Conservation (phyloP, 1,139 yeast genomes). For the Diutina mesorugosa region DNA sequence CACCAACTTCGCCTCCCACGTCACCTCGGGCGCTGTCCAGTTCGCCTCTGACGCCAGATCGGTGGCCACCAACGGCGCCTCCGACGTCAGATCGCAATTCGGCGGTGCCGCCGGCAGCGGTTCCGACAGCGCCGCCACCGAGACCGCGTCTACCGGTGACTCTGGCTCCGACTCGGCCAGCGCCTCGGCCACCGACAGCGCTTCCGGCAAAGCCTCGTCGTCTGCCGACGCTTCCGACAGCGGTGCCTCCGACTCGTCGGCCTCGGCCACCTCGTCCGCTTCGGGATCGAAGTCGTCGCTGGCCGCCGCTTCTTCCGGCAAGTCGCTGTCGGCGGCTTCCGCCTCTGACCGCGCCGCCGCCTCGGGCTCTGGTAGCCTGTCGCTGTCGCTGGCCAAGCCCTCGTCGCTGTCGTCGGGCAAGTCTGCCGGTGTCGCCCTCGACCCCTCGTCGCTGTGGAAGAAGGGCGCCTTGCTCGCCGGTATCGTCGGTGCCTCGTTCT, state of each 20-base stretch:
- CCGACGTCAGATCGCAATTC: not conserved
- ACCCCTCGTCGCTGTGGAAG: not conserved
- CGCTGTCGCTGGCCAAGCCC: not conserved
- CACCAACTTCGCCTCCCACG: not conserved
- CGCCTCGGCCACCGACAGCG: constrained; percentile 1
- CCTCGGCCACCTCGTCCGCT: not conserved
- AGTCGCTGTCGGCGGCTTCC: not conserved
- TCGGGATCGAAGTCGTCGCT: not conserved
- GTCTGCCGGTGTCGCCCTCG: not conserved
- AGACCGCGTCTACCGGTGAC: constrained; percentile 3
- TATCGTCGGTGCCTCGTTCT: not conserved
- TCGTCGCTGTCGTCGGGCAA: not conserved
- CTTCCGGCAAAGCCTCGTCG: not conserved
- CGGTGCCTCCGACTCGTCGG: not conserved
- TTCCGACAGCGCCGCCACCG: not conserved
- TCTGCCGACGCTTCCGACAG: constrained; percentile 4
- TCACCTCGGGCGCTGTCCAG: not conserved
- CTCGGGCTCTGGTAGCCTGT: not conserved
- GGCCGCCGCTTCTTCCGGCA: not conserved
- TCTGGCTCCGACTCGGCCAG: not conserved
- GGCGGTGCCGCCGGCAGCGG: constrained; percentile 2
- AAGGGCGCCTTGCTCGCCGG: not conserved
- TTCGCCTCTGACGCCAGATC: not conserved
- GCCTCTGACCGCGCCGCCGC: constrained; percentile 4
- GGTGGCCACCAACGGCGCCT: not conserved